Conservation (phyloP, 1,139 yeast genomes). For the Kluyveromyces sp. region DNA sequence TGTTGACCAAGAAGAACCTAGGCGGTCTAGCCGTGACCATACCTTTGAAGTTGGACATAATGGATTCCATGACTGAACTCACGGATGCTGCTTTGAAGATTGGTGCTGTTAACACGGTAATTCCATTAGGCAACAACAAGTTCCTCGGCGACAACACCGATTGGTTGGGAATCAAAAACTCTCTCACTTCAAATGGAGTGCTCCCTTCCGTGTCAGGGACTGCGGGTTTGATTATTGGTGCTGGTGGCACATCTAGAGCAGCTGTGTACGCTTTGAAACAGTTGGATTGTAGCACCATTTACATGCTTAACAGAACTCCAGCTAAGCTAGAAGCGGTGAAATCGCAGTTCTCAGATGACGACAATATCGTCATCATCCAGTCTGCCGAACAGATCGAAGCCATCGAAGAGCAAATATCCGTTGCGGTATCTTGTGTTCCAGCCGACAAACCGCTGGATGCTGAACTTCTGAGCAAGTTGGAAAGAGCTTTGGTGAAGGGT, state of each 20-base stretch:
- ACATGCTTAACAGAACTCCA: slow-evolving; percentile 73
- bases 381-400: slow-evolving; percentile 39
- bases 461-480: slow-evolving; percentile 41
- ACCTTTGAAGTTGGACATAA: slow-evolving; percentile 77
- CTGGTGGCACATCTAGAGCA: slow-evolving; percentile 97
- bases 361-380: slow-evolving; percentile 55
- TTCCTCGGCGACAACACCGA: slow-evolving; percentile 89
- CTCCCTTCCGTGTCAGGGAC: slow-evolving; percentile 37
- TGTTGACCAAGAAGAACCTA: slow-evolving; percentile 44
- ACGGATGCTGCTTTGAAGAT: slow-evolving; percentile 67
- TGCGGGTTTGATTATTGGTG: slow-evolving; percentile 78
- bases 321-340: slow-evolving; percentile 57
- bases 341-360: slow-evolving; percentile 52
- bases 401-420: slow-evolving; percentile 42
- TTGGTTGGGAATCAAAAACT: slow-evolving; percentile 79
- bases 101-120: slow-evolving; percentile 91
- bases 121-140: slow-evolving; percentile 48
- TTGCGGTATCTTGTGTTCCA: slow-evolving; percentile 82
- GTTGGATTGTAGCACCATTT: slow-evolving; percentile 72
- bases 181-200: slow-evolving; percentile 58
- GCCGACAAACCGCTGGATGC: slow-evolving; percentile 72
- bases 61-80: slow-evolving; percentile 54
- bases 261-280: slow-evolving; percentile 80
- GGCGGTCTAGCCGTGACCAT: slow-evolving; percentile 93
- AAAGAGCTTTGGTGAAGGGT: slow-evolving; percentile 39